phyloP scores from a whole-genome alignment of 345 rosid genomes.

The Euphorbia lathyris region DNA sequence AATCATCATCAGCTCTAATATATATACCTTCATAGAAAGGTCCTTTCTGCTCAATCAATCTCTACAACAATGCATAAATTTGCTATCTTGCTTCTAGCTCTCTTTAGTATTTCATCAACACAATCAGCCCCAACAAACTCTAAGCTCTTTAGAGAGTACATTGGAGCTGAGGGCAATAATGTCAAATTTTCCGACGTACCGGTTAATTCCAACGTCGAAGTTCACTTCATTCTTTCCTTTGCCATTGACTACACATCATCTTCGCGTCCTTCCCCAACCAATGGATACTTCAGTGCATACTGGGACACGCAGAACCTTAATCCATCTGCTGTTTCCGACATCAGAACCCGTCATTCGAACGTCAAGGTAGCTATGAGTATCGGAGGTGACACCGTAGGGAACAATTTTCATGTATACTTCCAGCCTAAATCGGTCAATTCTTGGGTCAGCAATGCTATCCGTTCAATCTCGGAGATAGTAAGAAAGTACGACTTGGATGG shows the following conservation, averaged over 20 bases:
- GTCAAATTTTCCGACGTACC: conserved; percentile 47
- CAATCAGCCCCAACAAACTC: conserved; percentile 35
- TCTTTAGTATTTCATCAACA: conserved; percentile 21
- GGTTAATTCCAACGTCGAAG: conserved; percentile 31
- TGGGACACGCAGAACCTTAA: conserved; percentile 43
- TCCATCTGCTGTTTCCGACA: conserved; percentile 33
- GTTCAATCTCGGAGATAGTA: conserved; percentile 36
- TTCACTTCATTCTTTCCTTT: conserved; percentile 50
- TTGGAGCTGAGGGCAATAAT: conserved; percentile 50
- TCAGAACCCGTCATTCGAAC: conserved; percentile 36
- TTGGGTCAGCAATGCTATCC: conserved; percentile 49
- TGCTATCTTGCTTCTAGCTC: conserved; percentile 15
- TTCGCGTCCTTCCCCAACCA: conserved; percentile 38
- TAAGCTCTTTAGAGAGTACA: conserved; percentile 53
- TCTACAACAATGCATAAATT: conserved; percentile 24
- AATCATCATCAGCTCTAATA: neutral
- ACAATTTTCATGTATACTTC: conserved; percentile 18
- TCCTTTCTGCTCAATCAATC: neutral
- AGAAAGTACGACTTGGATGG: conserved; percentile 41
- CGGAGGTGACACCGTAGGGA: conserved; percentile 42
- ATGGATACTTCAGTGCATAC: conserved; percentile 42
- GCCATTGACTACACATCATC: conserved; percentile 47
- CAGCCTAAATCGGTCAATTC: conserved; percentile 37
- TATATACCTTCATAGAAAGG: conserved; percentile 1
- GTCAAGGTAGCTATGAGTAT: conserved; percentile 59